Evolutionary conservation across 306 rosid species (phyloP).

Genomic region (Rosa multiflora): DNA sequence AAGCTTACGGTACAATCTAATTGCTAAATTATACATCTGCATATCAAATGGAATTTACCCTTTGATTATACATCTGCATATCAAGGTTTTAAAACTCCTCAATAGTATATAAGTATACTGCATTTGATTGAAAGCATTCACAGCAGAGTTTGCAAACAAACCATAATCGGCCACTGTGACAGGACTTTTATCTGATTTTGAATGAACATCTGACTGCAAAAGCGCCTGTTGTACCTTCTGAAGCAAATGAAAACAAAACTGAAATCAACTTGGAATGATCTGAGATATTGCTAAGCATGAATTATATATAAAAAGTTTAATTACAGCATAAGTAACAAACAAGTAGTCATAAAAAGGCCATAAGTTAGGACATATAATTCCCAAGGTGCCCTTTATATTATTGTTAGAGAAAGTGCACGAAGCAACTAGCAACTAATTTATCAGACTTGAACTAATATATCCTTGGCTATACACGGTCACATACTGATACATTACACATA

Average conservation of each 20-base stretch:
- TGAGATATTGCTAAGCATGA: background rate
- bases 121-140: background rate
- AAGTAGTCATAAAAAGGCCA: background rate
- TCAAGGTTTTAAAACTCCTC: background rate
- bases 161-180: slow-evolving; percentile 98
- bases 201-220: slow-evolving; percentile 82
- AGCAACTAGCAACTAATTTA: background rate
- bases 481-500: background rate
- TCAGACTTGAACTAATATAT: background rate
- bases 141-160: slow-evolving; percentile 24
- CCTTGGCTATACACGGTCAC: background rate
- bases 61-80: no score
- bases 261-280: slow-evolving; percentile 12
- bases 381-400: background rate
- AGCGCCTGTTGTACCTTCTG: slow-evolving; percentile 91
- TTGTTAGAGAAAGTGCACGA: background rate
- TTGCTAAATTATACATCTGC: background rate
- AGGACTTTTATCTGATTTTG: slow-evolving; percentile 91
- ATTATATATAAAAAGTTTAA: background rate
- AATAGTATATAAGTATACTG: slow-evolving; percentile 15
- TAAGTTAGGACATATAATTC: background rate
- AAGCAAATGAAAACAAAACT: slow-evolving; percentile 17
- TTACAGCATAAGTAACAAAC: background rate
- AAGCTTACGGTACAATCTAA: background rate
- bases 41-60: background rate